These are phyloP conservation scores for Zelonia costaricensis DNA, from an alignment of 208 protist genomes.

Conservation along the genomic window DNA sequence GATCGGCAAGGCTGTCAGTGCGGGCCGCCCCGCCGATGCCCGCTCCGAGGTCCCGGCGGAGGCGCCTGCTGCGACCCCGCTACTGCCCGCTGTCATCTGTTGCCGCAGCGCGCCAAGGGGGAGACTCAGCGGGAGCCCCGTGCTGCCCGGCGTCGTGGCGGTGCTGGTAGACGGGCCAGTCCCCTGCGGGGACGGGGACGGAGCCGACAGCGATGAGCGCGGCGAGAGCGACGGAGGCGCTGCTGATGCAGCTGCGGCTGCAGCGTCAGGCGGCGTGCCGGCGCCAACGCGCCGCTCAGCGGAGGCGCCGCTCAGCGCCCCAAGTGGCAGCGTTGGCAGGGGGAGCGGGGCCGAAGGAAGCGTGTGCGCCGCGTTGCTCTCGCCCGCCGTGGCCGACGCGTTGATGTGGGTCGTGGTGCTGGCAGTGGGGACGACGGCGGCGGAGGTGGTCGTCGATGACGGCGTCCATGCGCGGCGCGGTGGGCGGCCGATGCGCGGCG, in stretches of 20 bases:
- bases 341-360: constrained; percentile 1
- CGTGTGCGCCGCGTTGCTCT: neutral
- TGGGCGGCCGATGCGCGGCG: neutral
- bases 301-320: neutral
- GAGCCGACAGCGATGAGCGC: neutral
- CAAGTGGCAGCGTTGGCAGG: constrained; percentile 9
- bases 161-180: too few species aligned
- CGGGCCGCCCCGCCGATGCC: too few species aligned
- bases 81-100: too few species aligned
- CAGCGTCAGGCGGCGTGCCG: neutral
- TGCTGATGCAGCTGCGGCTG: neutral
- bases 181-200: neutral
- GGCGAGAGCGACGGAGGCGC: neutral
- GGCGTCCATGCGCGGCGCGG: neutral
- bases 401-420: neutral
- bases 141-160: too few species aligned
- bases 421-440: too few species aligned
- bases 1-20: too few species aligned
- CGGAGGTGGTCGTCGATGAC: too few species aligned
- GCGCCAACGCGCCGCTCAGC: neutral
- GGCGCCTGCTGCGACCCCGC: too few species aligned
- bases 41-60: too few species aligned
- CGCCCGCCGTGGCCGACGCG: neutral
- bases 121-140: too few species aligned
- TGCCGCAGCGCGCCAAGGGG: too few species aligned